A percentile compares a stretch with the other conserved stretches of the same genome.
Evolutionary conservation across 768 basidiomycete species (phyloP).

Genomic region (Mycena vulgaris): DNA sequence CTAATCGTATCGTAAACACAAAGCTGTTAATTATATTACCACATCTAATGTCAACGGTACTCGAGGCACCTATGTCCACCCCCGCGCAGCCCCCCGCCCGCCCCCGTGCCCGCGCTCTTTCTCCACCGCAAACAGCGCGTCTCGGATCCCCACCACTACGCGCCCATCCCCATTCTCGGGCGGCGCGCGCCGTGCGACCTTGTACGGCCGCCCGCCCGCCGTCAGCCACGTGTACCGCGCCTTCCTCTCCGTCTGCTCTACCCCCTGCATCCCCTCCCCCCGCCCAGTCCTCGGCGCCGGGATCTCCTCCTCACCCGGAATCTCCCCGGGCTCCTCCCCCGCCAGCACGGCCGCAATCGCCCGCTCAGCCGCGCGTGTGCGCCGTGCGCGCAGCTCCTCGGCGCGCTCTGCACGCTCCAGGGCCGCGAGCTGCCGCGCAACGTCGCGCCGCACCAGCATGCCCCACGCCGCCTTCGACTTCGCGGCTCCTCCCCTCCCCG

Average conservation of each 20-base stretch:
- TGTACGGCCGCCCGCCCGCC: constrained; percentile 66
- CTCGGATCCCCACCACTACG: constrained; percentile 75
- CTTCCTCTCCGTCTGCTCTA: constrained; percentile 90
- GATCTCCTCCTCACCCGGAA: no score
- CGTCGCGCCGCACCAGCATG: constrained; percentile 79
- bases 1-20: no score
- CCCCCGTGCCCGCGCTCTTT: constrained; percentile 89
- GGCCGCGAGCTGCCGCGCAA: constrained; percentile 81
- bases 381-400: constrained; percentile 81
- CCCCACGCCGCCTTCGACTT: constrained; percentile 96
- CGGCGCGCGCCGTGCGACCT: constrained; percentile 64
- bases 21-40: no score
- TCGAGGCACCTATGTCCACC: constrained; percentile 58
- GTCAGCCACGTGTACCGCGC: constrained; percentile 95
- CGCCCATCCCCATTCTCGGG: constrained; percentile 73
- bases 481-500: no score
- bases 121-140: constrained; percentile 90
- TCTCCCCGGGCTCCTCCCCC: constrained; percentile 44
- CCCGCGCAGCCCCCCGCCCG: constrained; percentile 81
- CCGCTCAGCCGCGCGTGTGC: constrained; percentile 75
- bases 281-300: no score
- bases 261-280: constrained; percentile 65
- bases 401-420: constrained; percentile 87
- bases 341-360: constrained; percentile 76
- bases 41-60: not conserved